Evolutionary conservation across 257 asterid genomes (phyloP).

Genomic region (Solanum phureja): DNA sequence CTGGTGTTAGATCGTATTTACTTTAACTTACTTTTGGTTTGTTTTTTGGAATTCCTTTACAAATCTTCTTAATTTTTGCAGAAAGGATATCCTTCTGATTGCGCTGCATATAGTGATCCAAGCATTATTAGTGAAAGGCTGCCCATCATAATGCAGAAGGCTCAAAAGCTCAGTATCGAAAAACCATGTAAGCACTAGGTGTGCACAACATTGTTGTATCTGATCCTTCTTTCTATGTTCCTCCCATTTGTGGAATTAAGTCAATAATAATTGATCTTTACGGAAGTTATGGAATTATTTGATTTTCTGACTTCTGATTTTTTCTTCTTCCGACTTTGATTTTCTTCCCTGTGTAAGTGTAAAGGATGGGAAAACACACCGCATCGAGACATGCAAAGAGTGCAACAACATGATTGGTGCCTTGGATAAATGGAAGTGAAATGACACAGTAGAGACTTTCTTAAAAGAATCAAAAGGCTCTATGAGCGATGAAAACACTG

Average conservation of each 20-base stretch:
- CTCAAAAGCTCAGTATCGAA: slow-evolving; percentile 64
- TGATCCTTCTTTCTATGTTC: background rate
- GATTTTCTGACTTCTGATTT: background rate
- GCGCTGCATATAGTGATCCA: slow-evolving; percentile 89
- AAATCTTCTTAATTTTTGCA: slow-evolving; percentile 25
- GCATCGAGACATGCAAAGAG: background rate
- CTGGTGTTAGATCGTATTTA: background rate
- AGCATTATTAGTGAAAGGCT: slow-evolving; percentile 71
- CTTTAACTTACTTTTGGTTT: background rate
- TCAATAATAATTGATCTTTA: slow-evolving; percentile 1
- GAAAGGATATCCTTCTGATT: slow-evolving; percentile 85
- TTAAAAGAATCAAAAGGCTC: background rate
- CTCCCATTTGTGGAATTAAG: background rate
- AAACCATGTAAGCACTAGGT: slow-evolving; percentile 33
- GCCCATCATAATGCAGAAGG: slow-evolving; percentile 57
- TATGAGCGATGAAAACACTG: background rate
- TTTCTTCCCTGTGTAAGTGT: background rate
- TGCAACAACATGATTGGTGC: background rate
- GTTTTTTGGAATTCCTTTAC: background rate
- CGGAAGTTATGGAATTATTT: background rate
- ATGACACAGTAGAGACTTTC: background rate
- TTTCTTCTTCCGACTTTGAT: background rate
- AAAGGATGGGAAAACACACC: background rate
- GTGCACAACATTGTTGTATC: slow-evolving; percentile 11
- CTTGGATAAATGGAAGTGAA: background rate